phyloP scores from a whole-genome alignment of 768 basidiomycete species.

The Suillus subluteus region DNA sequence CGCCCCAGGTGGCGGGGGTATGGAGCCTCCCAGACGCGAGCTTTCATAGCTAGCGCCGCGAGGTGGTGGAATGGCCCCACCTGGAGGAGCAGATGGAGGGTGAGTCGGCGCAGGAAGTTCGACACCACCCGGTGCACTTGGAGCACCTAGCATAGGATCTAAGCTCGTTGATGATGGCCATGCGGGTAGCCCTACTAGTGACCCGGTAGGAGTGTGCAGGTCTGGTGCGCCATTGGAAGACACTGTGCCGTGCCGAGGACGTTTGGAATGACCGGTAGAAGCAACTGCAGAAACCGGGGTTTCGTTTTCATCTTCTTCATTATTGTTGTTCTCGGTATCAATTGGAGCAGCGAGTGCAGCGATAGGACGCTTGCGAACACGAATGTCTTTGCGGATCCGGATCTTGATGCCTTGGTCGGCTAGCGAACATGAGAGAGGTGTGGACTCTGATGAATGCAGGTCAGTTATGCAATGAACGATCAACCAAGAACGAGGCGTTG shows the following conservation, averaged over 20 bases:
- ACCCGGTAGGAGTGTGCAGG: slow-evolving; percentile 21
- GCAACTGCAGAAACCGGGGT: slow-evolving; percentile 6
- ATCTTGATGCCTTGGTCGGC: slow-evolving; percentile 98
- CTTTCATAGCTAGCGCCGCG: slow-evolving; percentile 17
- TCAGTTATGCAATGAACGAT: slow-evolving; percentile 8
- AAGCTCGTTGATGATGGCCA: slow-evolving; percentile 35
- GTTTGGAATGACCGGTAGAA: slow-evolving; percentile 20
- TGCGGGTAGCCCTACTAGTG: slow-evolving; percentile 34
- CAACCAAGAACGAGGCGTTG: slow-evolving; percentile 11
- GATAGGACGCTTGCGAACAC: slow-evolving; percentile 73
- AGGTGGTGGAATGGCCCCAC: slow-evolving; percentile 16
- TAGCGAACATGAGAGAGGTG: slow-evolving; percentile 83
- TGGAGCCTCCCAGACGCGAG: slow-evolving; percentile 9
- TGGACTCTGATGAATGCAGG: slow-evolving; percentile 63
- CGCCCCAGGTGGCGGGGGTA: slow-evolving; percentile 20
- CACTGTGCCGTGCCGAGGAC: slow-evolving; percentile 34
- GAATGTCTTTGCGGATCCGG: slow-evolving; percentile 89
- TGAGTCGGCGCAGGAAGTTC: slow-evolving; percentile 26
- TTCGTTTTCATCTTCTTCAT: slow-evolving; percentile 27
- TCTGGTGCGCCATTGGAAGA: slow-evolving; percentile 27
- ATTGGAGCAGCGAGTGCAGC: slow-evolving; percentile 33
- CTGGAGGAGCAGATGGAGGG: slow-evolving; percentile 16
- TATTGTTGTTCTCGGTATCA: slow-evolving; percentile 24
- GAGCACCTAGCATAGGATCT: slow-evolving; percentile 36
- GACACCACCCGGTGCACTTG: slow-evolving; percentile 37